These are phyloP conservation scores for Cercospora brassicicola DNA, from an alignment of 2,329 filamentous ascomycete genomes.

Conservation along the genomic window DNA sequence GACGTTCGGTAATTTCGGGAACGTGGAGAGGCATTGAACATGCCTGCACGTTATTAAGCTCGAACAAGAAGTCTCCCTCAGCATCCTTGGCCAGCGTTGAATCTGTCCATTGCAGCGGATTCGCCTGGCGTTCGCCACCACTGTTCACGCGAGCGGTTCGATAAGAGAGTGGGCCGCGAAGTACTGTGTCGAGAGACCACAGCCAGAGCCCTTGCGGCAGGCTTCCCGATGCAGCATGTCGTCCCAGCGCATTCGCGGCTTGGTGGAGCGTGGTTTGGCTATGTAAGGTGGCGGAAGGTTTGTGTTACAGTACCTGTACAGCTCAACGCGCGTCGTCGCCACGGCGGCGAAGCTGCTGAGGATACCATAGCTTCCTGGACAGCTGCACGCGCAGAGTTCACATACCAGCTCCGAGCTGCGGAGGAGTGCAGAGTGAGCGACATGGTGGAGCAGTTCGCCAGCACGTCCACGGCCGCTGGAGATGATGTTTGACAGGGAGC, in stretches of 20 bases:
- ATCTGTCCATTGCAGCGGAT: conserved; percentile 9
- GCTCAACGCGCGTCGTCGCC: not conserved
- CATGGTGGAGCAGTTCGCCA: conserved; percentile 1
- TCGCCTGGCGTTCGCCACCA: conserved; percentile 17
- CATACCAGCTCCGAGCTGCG: not conserved
- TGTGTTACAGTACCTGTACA: not conserved
- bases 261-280: conserved; percentile 5
- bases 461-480: conserved; percentile 14
- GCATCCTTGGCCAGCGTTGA: conserved; percentile 6
- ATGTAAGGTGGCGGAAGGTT: not conserved
- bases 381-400: not conserved
- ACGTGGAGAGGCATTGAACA: not conserved
- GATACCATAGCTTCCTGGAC: not conserved
- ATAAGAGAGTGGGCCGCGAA: conserved; percentile 14
- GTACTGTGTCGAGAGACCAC: not conserved
- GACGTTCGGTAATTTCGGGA: conserved; percentile 22
- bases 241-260: conserved; percentile 8
- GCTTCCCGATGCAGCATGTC: conserved; percentile 16
- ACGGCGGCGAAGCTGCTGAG: not conserved
- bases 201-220: conserved; percentile 11
- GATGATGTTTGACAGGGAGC: conserved; percentile 22
- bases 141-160: conserved; percentile 8
- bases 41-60: conserved; percentile 20
- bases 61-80: conserved; percentile 7
- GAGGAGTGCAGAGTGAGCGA: not conserved